Evolutionary conservation across 2,329 filamentous ascomycete species (phyloP), one percentile per base, ranked within the genome.

Genomic region (Ophiocordyceps unilateralis): DNA sequence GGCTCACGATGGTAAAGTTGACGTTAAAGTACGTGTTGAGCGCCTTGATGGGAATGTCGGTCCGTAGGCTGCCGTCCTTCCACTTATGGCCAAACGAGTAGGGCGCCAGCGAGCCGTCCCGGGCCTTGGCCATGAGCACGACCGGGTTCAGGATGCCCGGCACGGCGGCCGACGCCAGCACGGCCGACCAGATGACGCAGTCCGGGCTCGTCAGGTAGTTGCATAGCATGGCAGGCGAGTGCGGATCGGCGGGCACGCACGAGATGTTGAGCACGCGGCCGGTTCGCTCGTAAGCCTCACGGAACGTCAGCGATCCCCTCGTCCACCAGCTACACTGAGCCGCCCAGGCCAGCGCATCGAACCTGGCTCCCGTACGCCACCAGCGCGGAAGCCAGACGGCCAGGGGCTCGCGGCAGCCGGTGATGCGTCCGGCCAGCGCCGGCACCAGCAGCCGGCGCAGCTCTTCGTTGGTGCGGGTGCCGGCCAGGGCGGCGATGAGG

Each of bases 51-150:
- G 91, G 91, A 23, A 98, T 95, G 55, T 98, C 91, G 1, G 91
- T 98, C 32, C 91, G 76, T 43, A 98, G 65, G 51, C 83, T 91
- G 43, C 91, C 91, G 58, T 98, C 91, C 62, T 98, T 98, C 91
- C 91, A 98, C 64, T 96, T 96, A 67, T 96, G 88, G 0, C 91
- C 91, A 56, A 98, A 98, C 1, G 85, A 93, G 61, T 94, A 98
- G 0, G 91, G 91, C 1, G 78, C 76, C 4, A 98, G 68, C 2
- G 69, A 78, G 1, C 87, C 88, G 46, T 87, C 75, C 19, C 71
- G 69, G 43, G 74, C 83, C 65, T 93, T 94, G 69, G 94, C 88
- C 68, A 85, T 84, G 8, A 98, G 76, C 1, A 98, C 89, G 2
- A 93, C 84, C 0, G 91, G 91, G 55, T 96, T 96, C 30, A 96